phyloP scores from a whole-genome alignment of 2,329 filamentous ascomycete genomes.

The Ambrosiella xylebori region DNA sequence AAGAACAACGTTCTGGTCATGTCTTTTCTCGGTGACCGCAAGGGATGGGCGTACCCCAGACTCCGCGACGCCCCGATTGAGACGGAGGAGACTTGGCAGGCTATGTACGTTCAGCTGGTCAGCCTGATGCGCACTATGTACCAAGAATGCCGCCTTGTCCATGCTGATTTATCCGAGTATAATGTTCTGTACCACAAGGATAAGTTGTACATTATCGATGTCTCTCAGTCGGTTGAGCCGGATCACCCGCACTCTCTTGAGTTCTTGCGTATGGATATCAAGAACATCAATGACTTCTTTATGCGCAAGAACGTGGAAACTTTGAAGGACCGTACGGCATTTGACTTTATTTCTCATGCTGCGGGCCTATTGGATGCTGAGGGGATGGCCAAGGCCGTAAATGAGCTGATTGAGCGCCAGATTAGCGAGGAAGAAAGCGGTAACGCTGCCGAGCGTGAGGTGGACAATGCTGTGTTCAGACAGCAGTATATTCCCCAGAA shows the following conservation, averaged over 20 bases:
- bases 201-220: slow-evolving; percentile 84
- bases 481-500: slow-evolving; percentile 95
- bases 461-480: slow-evolving; percentile 83
- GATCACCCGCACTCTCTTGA: slow-evolving; percentile 86
- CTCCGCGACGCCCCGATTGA: slow-evolving; percentile 75
- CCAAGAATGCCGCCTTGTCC: slow-evolving; percentile 77
- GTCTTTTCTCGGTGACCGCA: slow-evolving; percentile 76
- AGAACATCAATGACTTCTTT: slow-evolving; percentile 93
- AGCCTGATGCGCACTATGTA: slow-evolving; percentile 87
- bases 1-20: slow-evolving; percentile 93
- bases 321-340: slow-evolving; percentile 61
- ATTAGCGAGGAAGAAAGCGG: slow-evolving; percentile 32
- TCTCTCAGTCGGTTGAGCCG: slow-evolving; percentile 92
- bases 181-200: slow-evolving; percentile 80
- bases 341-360: slow-evolving; percentile 59
- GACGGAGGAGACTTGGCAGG: slow-evolving; percentile 53
- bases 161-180: slow-evolving; percentile 96
- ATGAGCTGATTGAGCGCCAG: slow-evolving; percentile 46
- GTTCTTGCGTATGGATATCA: slow-evolving; percentile 95
- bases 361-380: slow-evolving; percentile 44
- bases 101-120: slow-evolving; percentile 67
- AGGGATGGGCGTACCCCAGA: slow-evolving; percentile 74
- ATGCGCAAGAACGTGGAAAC: slow-evolving; percentile 66
- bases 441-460: slow-evolving; percentile 42
- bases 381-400: slow-evolving; percentile 42